Evolutionary conservation across 1,139 yeast genomes (phyloP).

Genomic region (Yamadazyma dushanensis): DNA sequence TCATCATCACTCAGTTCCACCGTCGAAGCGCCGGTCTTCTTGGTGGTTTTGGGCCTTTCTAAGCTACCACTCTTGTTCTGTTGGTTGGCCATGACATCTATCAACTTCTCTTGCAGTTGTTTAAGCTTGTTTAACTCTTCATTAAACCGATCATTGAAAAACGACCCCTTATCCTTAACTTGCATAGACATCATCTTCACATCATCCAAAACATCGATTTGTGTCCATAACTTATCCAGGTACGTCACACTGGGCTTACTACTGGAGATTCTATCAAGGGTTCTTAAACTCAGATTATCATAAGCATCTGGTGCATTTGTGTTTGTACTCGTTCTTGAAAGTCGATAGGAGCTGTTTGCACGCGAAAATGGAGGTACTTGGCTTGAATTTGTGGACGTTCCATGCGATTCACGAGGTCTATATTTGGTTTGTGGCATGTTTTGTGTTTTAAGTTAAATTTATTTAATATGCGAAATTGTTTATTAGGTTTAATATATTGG

Average conservation of each 20-base stretch:
- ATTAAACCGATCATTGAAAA: slow-evolving; percentile 63
- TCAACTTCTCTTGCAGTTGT: slow-evolving; percentile 57
- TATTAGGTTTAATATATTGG: too few relatives aligned
- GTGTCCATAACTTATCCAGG: slow-evolving; percentile 84
- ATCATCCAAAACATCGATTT: slow-evolving; percentile 82
- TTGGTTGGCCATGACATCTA: slow-evolving; percentile 54
- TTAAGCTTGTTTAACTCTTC: slow-evolving; percentile 57
- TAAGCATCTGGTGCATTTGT: slow-evolving; percentile 15
- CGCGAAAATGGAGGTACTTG: slow-evolving; percentile 14
- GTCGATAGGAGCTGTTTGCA: slow-evolving; percentile 18
- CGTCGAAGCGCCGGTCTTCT: background rate
- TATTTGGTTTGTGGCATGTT: slow-evolving; percentile 1
- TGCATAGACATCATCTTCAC: slow-evolving; percentile 66
- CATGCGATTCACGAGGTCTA: slow-evolving; percentile 6
- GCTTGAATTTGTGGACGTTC: slow-evolving; percentile 5
- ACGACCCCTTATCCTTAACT: slow-evolving; percentile 52
- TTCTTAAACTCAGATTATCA: slow-evolving; percentile 32
- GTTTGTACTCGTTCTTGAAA: slow-evolving; percentile 30
- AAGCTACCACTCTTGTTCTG: slow-evolving; percentile 21
- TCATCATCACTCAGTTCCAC: slow-evolving; percentile 5
- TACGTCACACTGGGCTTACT: slow-evolving; percentile 53
- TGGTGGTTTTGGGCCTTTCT: slow-evolving; percentile 23
- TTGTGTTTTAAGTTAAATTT: background rate
- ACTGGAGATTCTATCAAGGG: slow-evolving; percentile 47
- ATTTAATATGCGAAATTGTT: too few relatives aligned